These are phyloP conservation scores for Andrographis paniculata DNA, from an alignment of 305 asterid species.

Conservation along the genomic window DNA sequence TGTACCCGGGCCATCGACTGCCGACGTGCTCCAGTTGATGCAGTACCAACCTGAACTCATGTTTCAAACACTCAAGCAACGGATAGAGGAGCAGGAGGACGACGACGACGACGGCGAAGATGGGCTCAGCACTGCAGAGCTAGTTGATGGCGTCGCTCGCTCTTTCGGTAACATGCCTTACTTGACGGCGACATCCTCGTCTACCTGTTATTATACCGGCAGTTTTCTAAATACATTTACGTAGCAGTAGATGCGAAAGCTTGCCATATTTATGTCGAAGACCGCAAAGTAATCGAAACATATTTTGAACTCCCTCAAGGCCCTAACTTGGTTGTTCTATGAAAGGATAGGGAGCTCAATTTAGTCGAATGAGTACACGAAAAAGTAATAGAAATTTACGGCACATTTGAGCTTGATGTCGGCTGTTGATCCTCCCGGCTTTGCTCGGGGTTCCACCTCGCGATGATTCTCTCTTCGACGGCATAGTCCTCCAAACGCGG, in stretches of 20 bases:
- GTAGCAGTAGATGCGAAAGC: too few species aligned
- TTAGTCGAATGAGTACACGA: too few species aligned
- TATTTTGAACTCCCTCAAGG: too few species aligned
- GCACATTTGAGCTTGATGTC: too few species aligned
- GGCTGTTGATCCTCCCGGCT: constrained; percentile 33
- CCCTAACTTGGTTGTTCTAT: too few species aligned
- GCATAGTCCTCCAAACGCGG: constrained; percentile 30
- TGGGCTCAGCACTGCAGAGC: constrained; percentile 18
- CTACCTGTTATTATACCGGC: constrained; percentile 47
- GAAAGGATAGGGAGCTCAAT: too few species aligned
- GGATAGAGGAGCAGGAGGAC: constrained; percentile 50
- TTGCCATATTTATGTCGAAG: too few species aligned
- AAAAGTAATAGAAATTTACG: too few species aligned
- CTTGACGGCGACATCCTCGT: constrained; percentile 34
- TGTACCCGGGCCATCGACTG: constrained; percentile 67
- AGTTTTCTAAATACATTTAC: too few species aligned
- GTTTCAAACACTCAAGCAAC: constrained; percentile 85
- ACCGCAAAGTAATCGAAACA: too few species aligned
- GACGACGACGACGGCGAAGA: constrained; percentile 4
- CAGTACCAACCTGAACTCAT: constrained; percentile 90
- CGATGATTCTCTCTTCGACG: constrained; percentile 51
- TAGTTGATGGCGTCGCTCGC: constrained; percentile 50
- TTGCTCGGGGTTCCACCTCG: constrained; percentile 65
- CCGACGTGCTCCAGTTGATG: constrained; percentile 88
- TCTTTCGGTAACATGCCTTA: constrained; percentile 88